phyloP scores from a whole-genome alignment of 2,329 filamentous ascomycete species.

The Periconia digitata region DNA sequence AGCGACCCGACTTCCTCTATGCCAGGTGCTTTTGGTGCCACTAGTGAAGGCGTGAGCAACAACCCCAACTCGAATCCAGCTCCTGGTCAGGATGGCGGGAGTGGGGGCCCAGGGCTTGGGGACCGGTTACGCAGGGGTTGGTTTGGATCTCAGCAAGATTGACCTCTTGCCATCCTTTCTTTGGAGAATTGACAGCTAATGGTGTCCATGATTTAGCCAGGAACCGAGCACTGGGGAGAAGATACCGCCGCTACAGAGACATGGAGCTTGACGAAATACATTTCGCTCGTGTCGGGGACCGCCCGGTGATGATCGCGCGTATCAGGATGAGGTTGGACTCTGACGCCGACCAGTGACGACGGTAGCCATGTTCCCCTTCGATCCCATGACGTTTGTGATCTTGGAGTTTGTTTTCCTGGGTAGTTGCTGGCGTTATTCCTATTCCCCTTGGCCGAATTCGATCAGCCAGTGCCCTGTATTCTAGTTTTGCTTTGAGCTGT shows the following conservation, averaged over 20 bases:
- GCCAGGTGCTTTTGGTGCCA: conserved; percentile 31
- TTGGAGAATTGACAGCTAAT: no score
- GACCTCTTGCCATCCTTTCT: conserved; percentile 6
- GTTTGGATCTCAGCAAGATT: conserved; percentile 31
- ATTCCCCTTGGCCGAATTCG: neutral
- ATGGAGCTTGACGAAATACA: neutral
- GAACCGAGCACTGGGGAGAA: neutral
- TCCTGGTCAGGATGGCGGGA: neutral
- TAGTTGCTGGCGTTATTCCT: neutral
- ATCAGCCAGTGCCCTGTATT: neutral
- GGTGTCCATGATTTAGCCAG: conserved; percentile 2
- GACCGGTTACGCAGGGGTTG: conserved; percentile 38
- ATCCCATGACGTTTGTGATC: neutral
- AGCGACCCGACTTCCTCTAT: conserved; percentile 19
- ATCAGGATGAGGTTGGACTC: neutral
- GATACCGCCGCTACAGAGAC: neutral
- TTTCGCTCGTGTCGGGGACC: neutral
- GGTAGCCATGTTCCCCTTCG: no score
- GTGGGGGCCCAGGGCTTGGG: conserved; percentile 21
- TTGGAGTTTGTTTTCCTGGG: neutral
- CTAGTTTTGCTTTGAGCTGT: neutral
- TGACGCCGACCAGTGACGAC: no score
- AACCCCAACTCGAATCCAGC: conserved; percentile 8
- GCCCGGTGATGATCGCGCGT: neutral
- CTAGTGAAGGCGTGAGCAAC: conserved; percentile 18